Base-by-base conservation (phyloP, 1,284 basidiomycete genomes). In the Moniliella sp. region DNA sequence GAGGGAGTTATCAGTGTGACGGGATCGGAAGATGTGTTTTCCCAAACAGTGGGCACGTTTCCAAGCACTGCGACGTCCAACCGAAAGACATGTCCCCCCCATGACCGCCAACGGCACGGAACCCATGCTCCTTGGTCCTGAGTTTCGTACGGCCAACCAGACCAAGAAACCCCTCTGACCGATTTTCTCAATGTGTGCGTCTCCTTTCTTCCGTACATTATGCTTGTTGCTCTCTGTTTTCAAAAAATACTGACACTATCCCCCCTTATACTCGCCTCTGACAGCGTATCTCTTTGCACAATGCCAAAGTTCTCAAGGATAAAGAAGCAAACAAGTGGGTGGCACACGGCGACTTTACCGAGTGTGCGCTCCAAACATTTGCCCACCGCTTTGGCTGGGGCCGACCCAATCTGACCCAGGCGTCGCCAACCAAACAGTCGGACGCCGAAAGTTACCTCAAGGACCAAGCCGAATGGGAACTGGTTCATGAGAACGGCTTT, bases 51-150 rank as follows among this genome's bases (percentile, higher is more conserved):
- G 56, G 47, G 1, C 66, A 67, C 25, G 68, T 73, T 4, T 68
- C 71, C 30, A 69, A 72, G 46, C 68, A 73, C 35, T n/a, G n/a
- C n/a, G 74, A 25, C 27, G 25, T 5, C 1, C 27, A 23, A 23
- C 21, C 21, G 8, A 23, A 23, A 23, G 21, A 23, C 21, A 23
- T 7, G 8, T 7, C n/a, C 31, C 27, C 3, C 26, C 19, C 1
- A 35, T 37, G 8, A 38, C 36, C 8, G 30, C 31, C 10, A 35
- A 42, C 7, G n/a, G n/a, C n/a, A n/a, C n/a, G n/a, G n/a, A n/a
- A n/a, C n/a, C n/a, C 28, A 45, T 1, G 17, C 37, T 40, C 27
- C 39, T 52, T 27, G 49, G 59, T 13, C 34, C 35, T 16, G 51
- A 57, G 26, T 44, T 45, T 9, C 38, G 43, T 21, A 33, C 46